Conservation (phyloP, 2,329 filamentous ascomycete species). For the Monosporascus cannonballus region DNA sequence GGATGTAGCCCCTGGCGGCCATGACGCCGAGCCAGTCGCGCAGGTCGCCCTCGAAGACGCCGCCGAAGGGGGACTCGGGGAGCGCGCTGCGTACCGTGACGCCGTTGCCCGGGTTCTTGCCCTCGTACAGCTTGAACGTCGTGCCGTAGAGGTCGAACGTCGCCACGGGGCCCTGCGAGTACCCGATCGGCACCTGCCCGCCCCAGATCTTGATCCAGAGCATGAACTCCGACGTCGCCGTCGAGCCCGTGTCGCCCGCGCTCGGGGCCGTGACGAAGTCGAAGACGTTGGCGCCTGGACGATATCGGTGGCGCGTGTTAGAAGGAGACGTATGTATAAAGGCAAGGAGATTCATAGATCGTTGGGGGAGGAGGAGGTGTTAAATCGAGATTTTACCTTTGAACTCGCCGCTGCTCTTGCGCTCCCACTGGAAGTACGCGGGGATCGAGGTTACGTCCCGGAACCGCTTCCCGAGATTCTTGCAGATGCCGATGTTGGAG, state of each 20-base stretch:
- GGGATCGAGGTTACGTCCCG: slow-evolving; percentile 3
- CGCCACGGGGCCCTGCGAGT: slow-evolving; percentile 11
- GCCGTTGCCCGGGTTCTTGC: slow-evolving; percentile 14
- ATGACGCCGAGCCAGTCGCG: slow-evolving; percentile 16
- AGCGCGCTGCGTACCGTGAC: slow-evolving; percentile 16
- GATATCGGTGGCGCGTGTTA: neutral
- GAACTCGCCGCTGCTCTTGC: slow-evolving; percentile 2
- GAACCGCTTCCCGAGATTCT: slow-evolving; percentile 2
- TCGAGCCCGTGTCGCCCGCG: slow-evolving; percentile 6
- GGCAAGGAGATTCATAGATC: neutral
- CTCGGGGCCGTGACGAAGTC: slow-evolving; percentile 17
- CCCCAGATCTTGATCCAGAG: slow-evolving; percentile 17
- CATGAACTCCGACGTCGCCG: slow-evolving; percentile 16
- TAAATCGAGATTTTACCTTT: slow-evolving; percentile 1
- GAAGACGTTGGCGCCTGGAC: slow-evolving; percentile 15
- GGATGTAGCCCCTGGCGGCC: slow-evolving; percentile 12
- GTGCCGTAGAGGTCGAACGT: slow-evolving; percentile 14
- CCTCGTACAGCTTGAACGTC: slow-evolving; percentile 16
- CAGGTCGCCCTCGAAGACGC: slow-evolving; percentile 15
- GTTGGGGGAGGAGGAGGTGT: neutral
- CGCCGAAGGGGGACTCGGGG: slow-evolving; percentile 8
- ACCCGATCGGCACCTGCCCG: slow-evolving; percentile 16
- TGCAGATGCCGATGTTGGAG: slow-evolving; percentile 7
- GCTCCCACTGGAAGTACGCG: slow-evolving; percentile 3
- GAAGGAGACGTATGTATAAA: neutral